Percentiles rank a stretch among this genome's conserved stretches.
These are phyloP conservation scores for Oehlia diaphana DNA, from an alignment of 192 early-diverging fungal genomes.

Conservation along the genomic window DNA sequence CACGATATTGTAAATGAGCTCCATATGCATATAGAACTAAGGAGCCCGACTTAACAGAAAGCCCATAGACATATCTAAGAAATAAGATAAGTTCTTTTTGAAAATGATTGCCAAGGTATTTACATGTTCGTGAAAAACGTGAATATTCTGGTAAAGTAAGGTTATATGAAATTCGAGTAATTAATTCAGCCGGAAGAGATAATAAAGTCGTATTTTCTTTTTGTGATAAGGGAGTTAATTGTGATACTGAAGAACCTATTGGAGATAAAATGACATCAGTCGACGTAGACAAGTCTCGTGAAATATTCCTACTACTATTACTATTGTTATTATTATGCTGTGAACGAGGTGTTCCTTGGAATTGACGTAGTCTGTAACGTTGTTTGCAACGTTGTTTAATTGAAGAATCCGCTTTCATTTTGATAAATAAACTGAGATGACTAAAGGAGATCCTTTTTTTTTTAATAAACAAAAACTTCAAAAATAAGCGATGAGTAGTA, in stretches of 20 bases:
- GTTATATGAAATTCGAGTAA: slow-evolving; percentile 33
- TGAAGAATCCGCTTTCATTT: not conserved
- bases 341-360: not conserved
- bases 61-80: slow-evolving; percentile 39
- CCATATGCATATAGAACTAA: slow-evolving; percentile 45
- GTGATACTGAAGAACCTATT: not conserved
- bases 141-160: slow-evolving; percentile 41
- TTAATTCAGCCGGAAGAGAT: slow-evolving; percentile 37
- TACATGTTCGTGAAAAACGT: slow-evolving; percentile 35
- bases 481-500: not conserved
- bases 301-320: not conserved
- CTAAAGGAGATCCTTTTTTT: not conserved
- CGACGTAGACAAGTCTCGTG: not conserved
- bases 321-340: not conserved
- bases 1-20: slow-evolving; percentile 41
- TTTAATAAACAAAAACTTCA: not conserved
- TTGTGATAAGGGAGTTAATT: not conserved
- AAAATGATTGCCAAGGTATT: slow-evolving; percentile 31
- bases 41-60: slow-evolving; percentile 42
- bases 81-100: slow-evolving; percentile 42
- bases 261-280: not conserved
- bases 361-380: not conserved
- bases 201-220: slow-evolving; percentile 19
- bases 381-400: not conserved
- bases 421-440: not conserved